Percentiles rank a stretch among this genome's conserved stretches.
These are phyloP conservation scores for Neopestalotiopsis clavispora DNA, from an alignment of 2,329 filamentous ascomycete genomes.

Conservation along the genomic window DNA sequence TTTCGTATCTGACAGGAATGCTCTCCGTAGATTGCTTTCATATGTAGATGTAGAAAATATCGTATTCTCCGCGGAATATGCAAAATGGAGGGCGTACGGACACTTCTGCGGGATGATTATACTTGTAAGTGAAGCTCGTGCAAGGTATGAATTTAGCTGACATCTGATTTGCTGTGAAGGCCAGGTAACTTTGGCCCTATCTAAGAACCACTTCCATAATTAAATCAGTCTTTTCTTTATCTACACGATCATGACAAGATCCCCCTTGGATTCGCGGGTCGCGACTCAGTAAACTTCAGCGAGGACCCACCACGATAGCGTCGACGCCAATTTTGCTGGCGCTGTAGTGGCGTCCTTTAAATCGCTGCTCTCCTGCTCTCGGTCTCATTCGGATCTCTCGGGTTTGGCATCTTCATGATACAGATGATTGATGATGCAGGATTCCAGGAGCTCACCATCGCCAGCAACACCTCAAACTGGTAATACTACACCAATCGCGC, in stretches of 20 bases:
- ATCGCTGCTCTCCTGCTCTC: background rate
- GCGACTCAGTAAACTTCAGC: background rate
- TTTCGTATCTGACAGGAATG: too few species aligned
- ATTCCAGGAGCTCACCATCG: background rate
- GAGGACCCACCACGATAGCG: background rate
- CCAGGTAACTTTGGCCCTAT: too few species aligned
- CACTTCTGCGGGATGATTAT: too few species aligned
- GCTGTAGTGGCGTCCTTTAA: background rate
- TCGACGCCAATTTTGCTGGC: background rate
- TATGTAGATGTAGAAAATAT: too few species aligned
- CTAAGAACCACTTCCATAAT: too few species aligned
- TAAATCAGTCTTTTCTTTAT: background rate
- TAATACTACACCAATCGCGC: background rate
- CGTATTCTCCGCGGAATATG: too few species aligned
- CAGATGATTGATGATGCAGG: background rate
- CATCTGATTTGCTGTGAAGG: too few species aligned
- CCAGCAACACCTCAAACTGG: background rate
- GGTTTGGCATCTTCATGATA: background rate
- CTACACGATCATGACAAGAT: background rate
- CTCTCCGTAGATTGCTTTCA: too few species aligned
- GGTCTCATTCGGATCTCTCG: background rate
- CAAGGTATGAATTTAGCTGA: too few species aligned
- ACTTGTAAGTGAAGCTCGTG: too few species aligned
- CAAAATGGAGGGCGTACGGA: too few species aligned
- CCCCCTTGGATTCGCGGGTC: background rate